Evolutionary conservation across 805 yeast genomes (phyloP).

Genomic region (Candida multigemmis): DNA sequence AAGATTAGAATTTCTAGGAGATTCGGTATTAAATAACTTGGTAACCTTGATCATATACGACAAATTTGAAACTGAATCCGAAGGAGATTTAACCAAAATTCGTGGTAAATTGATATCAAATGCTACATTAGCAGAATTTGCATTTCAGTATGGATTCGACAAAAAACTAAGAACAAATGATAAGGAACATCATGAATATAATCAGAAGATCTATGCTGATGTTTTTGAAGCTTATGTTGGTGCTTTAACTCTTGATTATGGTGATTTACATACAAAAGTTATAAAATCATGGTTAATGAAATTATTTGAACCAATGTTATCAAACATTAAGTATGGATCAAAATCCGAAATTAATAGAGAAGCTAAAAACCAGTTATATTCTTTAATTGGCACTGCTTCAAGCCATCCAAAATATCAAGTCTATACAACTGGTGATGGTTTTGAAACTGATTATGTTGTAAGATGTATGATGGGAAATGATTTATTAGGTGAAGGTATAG

Average conservation of each 20-base stretch:
- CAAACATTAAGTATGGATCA: slow-evolving; percentile 19
- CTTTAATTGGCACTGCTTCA: slow-evolving; percentile 69
- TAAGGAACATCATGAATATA: slow-evolving; percentile 37
- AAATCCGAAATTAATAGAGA: slow-evolving; percentile 40
- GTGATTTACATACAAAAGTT: slow-evolving; percentile 34
- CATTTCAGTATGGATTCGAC: slow-evolving; percentile 60
- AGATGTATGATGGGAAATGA: slow-evolving; percentile 59
- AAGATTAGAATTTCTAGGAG: slow-evolving; percentile 85
- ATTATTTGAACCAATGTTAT: slow-evolving; percentile 39
- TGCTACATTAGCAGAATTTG: slow-evolving; percentile 60
- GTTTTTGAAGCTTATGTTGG: slow-evolving; percentile 92
- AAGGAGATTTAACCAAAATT: slow-evolving; percentile 70
- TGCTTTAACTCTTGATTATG: slow-evolving; percentile 63
- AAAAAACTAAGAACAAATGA: slow-evolving; percentile 44
- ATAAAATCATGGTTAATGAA: slow-evolving; percentile 50
- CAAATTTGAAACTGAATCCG: slow-evolving; percentile 60
- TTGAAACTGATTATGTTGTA: slow-evolving; percentile 48
- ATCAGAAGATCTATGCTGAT: slow-evolving; percentile 74
- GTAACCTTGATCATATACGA: slow-evolving; percentile 61
- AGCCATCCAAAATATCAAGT: slow-evolving; percentile 52
- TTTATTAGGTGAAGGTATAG: slow-evolving; percentile 65
- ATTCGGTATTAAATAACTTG: slow-evolving; percentile 68
- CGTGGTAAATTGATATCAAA: slow-evolving; percentile 70
- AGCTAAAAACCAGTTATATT: slow-evolving; percentile 74
- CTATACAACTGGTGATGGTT: slow-evolving; percentile 35